Conservation (phyloP, 73 alveolate species). For the Paramecium sonneborni region DNA sequence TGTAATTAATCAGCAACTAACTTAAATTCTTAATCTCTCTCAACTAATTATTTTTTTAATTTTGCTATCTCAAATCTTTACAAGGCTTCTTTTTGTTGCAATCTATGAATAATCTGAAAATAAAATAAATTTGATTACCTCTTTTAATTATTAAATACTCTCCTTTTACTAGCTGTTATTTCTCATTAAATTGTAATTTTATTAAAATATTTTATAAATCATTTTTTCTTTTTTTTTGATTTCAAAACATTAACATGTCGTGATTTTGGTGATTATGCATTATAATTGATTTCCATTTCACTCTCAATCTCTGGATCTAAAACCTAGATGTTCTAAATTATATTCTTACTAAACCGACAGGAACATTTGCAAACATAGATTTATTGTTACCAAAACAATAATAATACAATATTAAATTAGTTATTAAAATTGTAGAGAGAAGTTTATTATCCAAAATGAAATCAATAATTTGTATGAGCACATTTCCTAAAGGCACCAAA, state of each 20-base stretch:
- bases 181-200: neutral
- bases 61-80: constrained; percentile 29
- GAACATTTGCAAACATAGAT: neutral
- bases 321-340: neutral
- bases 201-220: neutral
- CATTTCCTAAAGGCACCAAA: neutral
- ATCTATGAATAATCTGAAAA: neutral
- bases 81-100: neutral
- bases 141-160: neutral
- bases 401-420: neutral
- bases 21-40: neutral
- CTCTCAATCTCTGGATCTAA: neutral
- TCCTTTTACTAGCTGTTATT: constrained; percentile 34
- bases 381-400: neutral
- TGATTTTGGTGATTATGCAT: neutral
- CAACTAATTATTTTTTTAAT: neutral
- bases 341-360: neutral
- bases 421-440: neutral
- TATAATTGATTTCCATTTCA: neutral
- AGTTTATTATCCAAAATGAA: constrained; percentile 9
- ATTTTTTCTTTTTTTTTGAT: neutral
- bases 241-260: constrained; percentile 13
- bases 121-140: neutral
- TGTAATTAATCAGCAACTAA: neutral
- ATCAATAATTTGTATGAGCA: neutral